These are phyloP conservation scores for Fusarium tanahbumbuense DNA, from an alignment of 2,329 filamentous ascomycete species.

Conservation along the genomic window DNA sequence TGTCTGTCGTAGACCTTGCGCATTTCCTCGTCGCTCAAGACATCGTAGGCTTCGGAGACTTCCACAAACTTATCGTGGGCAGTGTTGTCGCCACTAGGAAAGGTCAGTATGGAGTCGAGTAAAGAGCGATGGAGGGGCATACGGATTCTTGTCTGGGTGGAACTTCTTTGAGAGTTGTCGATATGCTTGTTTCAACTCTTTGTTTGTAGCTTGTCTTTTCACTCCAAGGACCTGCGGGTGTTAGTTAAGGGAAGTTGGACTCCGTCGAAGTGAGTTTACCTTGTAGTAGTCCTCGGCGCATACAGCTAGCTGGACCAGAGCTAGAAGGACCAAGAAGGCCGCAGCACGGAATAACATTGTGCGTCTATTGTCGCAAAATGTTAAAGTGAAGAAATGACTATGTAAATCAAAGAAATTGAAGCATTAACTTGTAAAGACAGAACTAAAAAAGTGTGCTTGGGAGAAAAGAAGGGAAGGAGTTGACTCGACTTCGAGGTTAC, in stretches of 20 bases:
- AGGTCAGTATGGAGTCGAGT: neutral
- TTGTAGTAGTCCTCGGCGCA: constrained; percentile 84
- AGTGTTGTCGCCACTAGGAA: constrained; percentile 74
- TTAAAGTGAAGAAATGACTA: neutral
- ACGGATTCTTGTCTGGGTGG: constrained; percentile 99
- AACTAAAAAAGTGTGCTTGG: constrained; percentile 7
- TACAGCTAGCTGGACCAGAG: constrained; percentile 64
- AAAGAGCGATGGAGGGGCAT: constrained; percentile 53
- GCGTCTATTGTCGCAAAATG: constrained; percentile 32
- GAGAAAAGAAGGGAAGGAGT: constrained; percentile 15
- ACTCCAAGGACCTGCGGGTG: constrained; percentile 77
- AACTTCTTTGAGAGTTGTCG: constrained; percentile 92
- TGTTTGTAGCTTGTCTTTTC: constrained; percentile 81
- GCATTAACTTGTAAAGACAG: constrained; percentile 1
- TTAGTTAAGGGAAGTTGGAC: constrained; percentile 7
- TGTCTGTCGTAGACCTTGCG: constrained; percentile 94
- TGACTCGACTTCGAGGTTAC: constrained; percentile 7
- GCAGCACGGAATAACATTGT: constrained; percentile 66
- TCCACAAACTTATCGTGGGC: constrained; percentile 93
- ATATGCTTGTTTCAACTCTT: constrained; percentile 94
- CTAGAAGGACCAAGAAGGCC: constrained; percentile 63
- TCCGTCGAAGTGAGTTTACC: constrained; percentile 54
- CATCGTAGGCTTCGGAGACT: constrained; percentile 95
- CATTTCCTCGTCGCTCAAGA: constrained; percentile 81
- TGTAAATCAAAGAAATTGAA: neutral